A percentile compares a stretch with the other conserved stretches of the same genome.
Conservation (phyloP, 192 early-diverging fungal species). For the Coemansia sp. region DNA sequence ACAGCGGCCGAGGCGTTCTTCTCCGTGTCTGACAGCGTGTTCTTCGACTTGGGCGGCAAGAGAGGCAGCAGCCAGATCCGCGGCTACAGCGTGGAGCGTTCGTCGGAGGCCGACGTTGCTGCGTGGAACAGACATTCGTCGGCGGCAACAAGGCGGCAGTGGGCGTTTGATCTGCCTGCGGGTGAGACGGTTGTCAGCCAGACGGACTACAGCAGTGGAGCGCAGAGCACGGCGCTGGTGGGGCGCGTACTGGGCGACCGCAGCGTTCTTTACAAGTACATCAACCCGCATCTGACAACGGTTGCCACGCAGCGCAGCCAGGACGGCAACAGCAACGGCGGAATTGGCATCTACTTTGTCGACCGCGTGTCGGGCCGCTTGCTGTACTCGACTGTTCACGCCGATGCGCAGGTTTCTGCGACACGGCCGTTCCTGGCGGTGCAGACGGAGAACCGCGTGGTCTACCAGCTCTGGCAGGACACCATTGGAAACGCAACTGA, state of each 20-base stretch:
- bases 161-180: slow-evolving; percentile 60
- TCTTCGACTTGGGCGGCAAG: slow-evolving; percentile 64
- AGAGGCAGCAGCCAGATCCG: slow-evolving; percentile 53
- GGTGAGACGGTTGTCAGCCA: slow-evolving; percentile 58
- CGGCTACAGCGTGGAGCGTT: slow-evolving; percentile 60
- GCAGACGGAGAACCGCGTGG: slow-evolving; percentile 85
- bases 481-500: slow-evolving; percentile 43
- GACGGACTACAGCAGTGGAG: slow-evolving; percentile 29
- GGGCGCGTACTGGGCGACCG: slow-evolving; percentile 94
- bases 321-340: slow-evolving; percentile 1
- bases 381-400: slow-evolving; percentile 69
- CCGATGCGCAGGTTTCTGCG: slow-evolving; percentile 49
- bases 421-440: slow-evolving; percentile 63
- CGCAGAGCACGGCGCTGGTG: slow-evolving; percentile 76
- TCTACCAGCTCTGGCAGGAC: slow-evolving; percentile 89
- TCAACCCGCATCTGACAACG: slow-evolving; percentile 88
- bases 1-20: slow-evolving; percentile 59
- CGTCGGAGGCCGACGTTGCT: slow-evolving; percentile 35
- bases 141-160: slow-evolving; percentile 19
- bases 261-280: slow-evolving; percentile 97
- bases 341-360: slow-evolving; percentile 74
- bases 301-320: slow-evolving; percentile 60
- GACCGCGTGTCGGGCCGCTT: slow-evolving; percentile 88
- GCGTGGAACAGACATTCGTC: slow-evolving; percentile 11
- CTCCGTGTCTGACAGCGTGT: slow-evolving; percentile 58